Base-by-base conservation (phyloP, 495 filamentous ascomycete genomes). In the Tetracladium setigerum region DNA sequence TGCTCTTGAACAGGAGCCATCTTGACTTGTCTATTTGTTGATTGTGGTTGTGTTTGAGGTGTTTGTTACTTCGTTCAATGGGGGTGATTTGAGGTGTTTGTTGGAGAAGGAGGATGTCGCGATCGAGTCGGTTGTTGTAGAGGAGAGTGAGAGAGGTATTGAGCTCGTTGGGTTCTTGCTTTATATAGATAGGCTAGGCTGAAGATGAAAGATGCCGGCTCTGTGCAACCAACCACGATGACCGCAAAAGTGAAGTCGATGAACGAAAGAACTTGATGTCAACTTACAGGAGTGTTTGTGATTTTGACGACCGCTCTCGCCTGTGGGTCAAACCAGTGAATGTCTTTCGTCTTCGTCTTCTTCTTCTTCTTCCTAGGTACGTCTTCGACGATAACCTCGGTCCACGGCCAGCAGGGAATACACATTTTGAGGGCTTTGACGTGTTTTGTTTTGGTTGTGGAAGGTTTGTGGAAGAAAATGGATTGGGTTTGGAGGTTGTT, bases 391-490 rank as follows among this genome's bases (percentile, higher is more conserved):
- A 65, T 56, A 38, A 64, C 52, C 30, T 72, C 64, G 14, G 63
- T 52, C 39, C 69, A 67, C 0, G 64, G 58, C 53, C 65, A 73
- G 43, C 66, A 72, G 12, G 67, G 65, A 22, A 70, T 41, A 47
- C 68, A 73, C 63, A 67, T 68, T 4, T 47, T 61, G 47, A 10
- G 47, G 16, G 18, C 2, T 4, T 27, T 50, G 41, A 17, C 10
- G 16, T 5, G 37, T 17, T 31, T 1, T 41, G 18, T 44, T 11
- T 16, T 35, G 11, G 40, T n/a, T 30, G 10, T 46, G 34, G 12
- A 37, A n/a, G n/a, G n/a, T n/a, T n/a, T n/a, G 49, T 41, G 27
- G 46, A 46, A 24, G 40, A 44, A 34, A 9, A 45, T 15, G 40
- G 41, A 45, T 35, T n/a, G n/a, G 22, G 22, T 27, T 27, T 27